Base-by-base conservation (phyloP, 2,329 filamentous ascomycete species). In the Teratosphaeria epicoccoides region DNA sequence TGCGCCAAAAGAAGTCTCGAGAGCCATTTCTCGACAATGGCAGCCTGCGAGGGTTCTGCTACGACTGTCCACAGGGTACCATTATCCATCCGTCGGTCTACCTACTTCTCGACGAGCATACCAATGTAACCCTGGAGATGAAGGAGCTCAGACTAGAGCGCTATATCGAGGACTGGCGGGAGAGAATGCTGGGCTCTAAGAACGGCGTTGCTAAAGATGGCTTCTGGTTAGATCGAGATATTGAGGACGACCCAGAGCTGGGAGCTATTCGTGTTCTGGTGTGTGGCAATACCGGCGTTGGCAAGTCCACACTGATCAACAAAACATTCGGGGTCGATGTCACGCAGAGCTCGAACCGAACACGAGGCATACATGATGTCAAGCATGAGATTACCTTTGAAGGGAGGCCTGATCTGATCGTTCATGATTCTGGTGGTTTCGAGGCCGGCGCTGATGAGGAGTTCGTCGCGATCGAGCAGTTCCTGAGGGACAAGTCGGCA, bases 371-470 rank as follows among this genome's bases (percentile, higher is more conserved):
- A 10, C 66, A 68, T 49, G 63, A 68, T 49, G 61, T 68, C 24
- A 61, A 59, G 29, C 48, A 65, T 24, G 64, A 63, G 23, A 65
- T 68, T 43, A 62, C 57, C 25, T 65, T 59, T 37, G 59, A 62
- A n/a, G 63, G 66, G 33, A 55, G 65, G 49, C 64, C 63, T 11
- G 66, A 66, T 49, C 49, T 68, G 5, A 55, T 68, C n/a, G 57
- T 68, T 24, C 66, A 68, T 46, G 66, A 68, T 48, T 67, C 65
- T 28, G 59, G 65, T 48, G 66, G 66, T 3, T 68, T 67, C 56
- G 65, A 68, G 54, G 65, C 63, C 29, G 65, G 65, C 24, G 63
- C 60, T 22, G 64, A 66, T 33, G 56, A 59, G 10, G 65, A 66
- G 50, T 56, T 55, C 40, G 29, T 52, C 7, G 56, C 58, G 2